Evolutionary conservation across 1,139 yeast species (phyloP).

Genomic region (Pichia sp.): DNA sequence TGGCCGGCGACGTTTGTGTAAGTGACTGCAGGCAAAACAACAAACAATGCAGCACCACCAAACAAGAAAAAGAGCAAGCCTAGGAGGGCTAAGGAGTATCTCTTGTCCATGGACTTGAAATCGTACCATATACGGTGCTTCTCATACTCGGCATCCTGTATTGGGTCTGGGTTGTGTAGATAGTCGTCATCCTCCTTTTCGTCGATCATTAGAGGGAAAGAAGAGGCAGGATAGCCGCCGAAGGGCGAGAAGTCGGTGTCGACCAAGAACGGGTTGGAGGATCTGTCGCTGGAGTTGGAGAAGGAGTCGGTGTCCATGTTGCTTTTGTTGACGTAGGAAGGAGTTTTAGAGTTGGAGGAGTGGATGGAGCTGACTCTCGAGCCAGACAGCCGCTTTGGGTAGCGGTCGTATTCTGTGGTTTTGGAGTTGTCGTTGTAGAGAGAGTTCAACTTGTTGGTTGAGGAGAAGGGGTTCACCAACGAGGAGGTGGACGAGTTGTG

Average conservation of each 20-base stretch:
- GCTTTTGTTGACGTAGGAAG: conserved; percentile 18
- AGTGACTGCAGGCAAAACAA: conserved; percentile 70
- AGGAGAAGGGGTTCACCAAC: conserved; percentile 29
- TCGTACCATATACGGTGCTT: conserved; percentile 57
- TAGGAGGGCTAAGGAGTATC: conserved; percentile 53
- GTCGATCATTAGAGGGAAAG: conserved; percentile 79
- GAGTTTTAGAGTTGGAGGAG: conserved; percentile 29
- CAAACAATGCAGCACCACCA: conserved; percentile 63
- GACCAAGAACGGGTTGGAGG: conserved; percentile 30
- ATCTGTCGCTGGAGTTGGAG: conserved; percentile 20
- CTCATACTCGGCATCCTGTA: conserved; percentile 76
- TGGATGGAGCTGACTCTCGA: conserved; percentile 35
- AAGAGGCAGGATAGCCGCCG: conserved; percentile 89
- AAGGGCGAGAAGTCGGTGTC: conserved; percentile 69
- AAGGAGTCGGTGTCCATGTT: conserved; percentile 17
- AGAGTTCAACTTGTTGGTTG: conserved; percentile 22
- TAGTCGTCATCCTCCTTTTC: conserved; percentile 92
- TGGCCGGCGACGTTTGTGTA: conserved; percentile 55
- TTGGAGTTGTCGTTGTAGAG: conserved; percentile 9
- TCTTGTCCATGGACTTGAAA: conserved; percentile 54
- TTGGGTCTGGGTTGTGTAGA: conserved; percentile 89
- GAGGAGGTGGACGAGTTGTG: conserved; percentile 26
- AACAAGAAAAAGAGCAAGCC: conserved; percentile 54
- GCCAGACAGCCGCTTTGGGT: conserved; percentile 33
- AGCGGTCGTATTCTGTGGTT: conserved; percentile 31